Evolutionary conservation across 768 basidiomycete genomes (phyloP), one percentile per base, ranked within the genome.

Genomic region (Pulveroboletus sp.): DNA sequence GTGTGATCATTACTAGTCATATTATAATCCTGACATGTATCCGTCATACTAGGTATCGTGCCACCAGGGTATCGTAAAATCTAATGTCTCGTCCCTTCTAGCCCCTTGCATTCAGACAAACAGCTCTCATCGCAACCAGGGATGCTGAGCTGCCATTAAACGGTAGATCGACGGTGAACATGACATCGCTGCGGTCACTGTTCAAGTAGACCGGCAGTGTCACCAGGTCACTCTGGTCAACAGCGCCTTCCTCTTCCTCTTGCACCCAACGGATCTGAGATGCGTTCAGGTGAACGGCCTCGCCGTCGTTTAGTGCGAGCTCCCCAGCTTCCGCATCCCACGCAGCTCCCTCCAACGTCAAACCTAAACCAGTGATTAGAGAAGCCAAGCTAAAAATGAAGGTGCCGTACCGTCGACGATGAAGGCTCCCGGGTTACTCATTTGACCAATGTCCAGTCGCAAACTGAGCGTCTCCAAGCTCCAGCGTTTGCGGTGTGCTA

Each of bases 151-250:
- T 77, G 53, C 68, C 76, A 52, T 86, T 86, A 57, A 92, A 86
- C 17, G 88, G 86, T 49, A 98, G 67, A 58, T 90, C 81, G 30
- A 95, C 85, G 1, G 89, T 92, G 73, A 96, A 94, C 61, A 98
- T 71, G 29, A 95, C 89, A 60, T 93, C 90, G 63, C 83, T 87
- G 43, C 94, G 80, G 70, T 92, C 88, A 56, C 78, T 76, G 69
- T 97, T 96, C 64, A 97, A 79, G 68, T 96, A 98, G 37, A 96
- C 89, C 0, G 94, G 95, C 19, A 98, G 72, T 56, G 85, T 88
- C 61, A 94, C 88, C 47, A 80, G 58, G 44, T 69, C 71, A 29
- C 63, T 62, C 30, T 62, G 62, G 16, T 70, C 53, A 30, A 22
- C 31, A 5, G 19, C 35, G 6, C 66, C 59, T 30, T n/a, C n/a